Base-by-base conservation (phyloP, 306 rosid species). In the Sesbania bispinosa region DNA sequence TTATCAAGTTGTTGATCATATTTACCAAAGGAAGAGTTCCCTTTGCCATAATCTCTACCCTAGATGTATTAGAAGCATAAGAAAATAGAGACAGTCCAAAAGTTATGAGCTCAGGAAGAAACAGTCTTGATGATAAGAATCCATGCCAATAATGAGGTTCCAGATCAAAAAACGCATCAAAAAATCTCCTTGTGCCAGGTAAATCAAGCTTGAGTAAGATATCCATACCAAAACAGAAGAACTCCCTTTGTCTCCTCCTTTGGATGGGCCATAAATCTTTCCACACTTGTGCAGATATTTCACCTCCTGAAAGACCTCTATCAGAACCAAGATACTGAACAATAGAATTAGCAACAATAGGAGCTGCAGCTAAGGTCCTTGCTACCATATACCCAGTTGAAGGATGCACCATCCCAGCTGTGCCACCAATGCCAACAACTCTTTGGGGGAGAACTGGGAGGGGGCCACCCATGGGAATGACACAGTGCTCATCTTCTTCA, bases 351-450 rank as follows among this genome's bases (percentile, higher is more conserved):
- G 99, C 97, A 62, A 94, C 90, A 54, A 91, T 82, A 42, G 99
- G 96, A 71, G 99, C 99, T 4, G 96, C 96, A 18, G 97, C 97
- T 47, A 94, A 81, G 62, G 99, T 94, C 83, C 97, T 88, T 2
- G 99, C 96, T n/a, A 94, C 97, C 97, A 94, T 94, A 61, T 94
- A 94, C 48, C 99, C 99, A 0, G 99, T 94, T 15, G 97, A 94
- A 62, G 99, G 99, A 76, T 94, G 99, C 66, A 95, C 97, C 99
- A 95, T 94, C 67, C 99, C 97, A 0, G 99, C 99, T 2, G 99
- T 91, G 19, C 99, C 99, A 0, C 99, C 99, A n/a, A 94, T 88
- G 73, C 99, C 97, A 65, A 91, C 87, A 32, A 94, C 96, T 77
- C 99, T 85, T 69, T 94, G 97, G 11, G 99, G 96, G 10, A 94